A percentile compares a stretch with the other conserved stretches of the same genome.
Evolutionary conservation across 768 basidiomycete genomes (phyloP).

Genomic region (Naganishia friedmannii): DNA sequence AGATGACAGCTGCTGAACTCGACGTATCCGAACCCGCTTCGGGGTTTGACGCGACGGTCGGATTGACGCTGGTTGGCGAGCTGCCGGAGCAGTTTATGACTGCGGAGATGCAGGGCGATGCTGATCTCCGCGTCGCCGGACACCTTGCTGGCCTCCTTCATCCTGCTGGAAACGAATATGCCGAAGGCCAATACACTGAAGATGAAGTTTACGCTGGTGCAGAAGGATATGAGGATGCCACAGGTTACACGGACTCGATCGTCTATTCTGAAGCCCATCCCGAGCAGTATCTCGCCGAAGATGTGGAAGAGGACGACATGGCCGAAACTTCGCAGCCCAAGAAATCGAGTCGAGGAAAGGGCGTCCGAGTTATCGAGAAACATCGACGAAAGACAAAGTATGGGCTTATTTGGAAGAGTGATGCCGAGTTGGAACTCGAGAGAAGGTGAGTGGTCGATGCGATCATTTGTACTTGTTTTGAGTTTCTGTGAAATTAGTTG

Average conservation of each 20-base stretch:
- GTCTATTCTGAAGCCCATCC: slow-evolving; percentile 7
- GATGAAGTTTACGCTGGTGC: neutral
- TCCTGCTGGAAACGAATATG: slow-evolving; percentile 10
- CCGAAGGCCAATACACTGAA: slow-evolving; percentile 2
- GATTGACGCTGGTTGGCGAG: neutral
- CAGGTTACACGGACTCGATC: neutral
- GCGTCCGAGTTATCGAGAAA: slow-evolving; percentile 20
- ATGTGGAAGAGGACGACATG: neutral
- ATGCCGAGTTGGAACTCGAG: slow-evolving; percentile 22
- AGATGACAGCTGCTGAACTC: neutral
- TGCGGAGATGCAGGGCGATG: neutral
- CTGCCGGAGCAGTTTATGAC: slow-evolving; percentile 13
- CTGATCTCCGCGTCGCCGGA: neutral
- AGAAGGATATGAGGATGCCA: neutral
- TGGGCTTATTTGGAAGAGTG: slow-evolving; percentile 19
- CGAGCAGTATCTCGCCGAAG: neutral
- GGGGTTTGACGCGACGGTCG: neutral
- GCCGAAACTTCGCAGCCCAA: neutral
- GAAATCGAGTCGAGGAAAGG: slow-evolving; percentile 15
- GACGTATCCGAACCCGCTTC: neutral
- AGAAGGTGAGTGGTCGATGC: slow-evolving; percentile 10
- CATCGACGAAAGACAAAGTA: slow-evolving; percentile 29
- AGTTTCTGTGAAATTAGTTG: neutral
- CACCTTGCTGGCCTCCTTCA: slow-evolving; percentile 3
- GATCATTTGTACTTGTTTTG: neutral